These are phyloP conservation scores for Buddleja alternifolia DNA, from an alignment of 257 asterid genomes.

Conservation along the genomic window DNA sequence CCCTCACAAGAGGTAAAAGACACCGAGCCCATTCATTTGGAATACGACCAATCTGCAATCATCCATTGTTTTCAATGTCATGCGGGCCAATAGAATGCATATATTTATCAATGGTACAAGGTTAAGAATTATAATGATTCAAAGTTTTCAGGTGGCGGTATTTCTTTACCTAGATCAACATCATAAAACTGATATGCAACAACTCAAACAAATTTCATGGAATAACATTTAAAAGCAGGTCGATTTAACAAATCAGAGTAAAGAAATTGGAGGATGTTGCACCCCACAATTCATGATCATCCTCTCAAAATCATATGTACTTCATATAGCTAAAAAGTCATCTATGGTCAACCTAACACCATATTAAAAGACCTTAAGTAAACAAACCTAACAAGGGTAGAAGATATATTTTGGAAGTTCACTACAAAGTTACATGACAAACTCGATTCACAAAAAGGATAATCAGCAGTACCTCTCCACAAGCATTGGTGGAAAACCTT, in stretches of 20 bases:
- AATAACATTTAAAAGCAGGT: conserved; percentile 3
- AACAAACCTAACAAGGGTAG: not conserved
- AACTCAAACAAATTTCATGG: conserved; percentile 4
- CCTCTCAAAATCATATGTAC: not conserved
- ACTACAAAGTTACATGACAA: conserved; percentile 4
- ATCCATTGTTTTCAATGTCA: conserved; percentile 17
- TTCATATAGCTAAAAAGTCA: not conserved
- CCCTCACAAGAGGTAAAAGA: conserved; percentile 86
- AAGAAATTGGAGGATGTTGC: not conserved
- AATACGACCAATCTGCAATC: conserved; percentile 89
- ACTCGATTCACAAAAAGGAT: not conserved
- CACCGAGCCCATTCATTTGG: conserved; percentile 98
- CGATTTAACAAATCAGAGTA: conserved; percentile 9
- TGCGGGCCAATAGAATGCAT: conserved; percentile 21
- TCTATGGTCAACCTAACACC: conserved; percentile 5
- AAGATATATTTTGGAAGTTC: not conserved
- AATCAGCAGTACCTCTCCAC: conserved; percentile 77
- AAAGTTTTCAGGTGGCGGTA: conserved; percentile 9
- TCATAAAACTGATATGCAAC: not conserved
- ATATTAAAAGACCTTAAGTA: conserved; percentile 18
- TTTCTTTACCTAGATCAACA: not conserved
- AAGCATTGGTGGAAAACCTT: conserved; percentile 67
- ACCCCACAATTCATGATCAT: not conserved
- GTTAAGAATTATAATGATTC: not conserved
- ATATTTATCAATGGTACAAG: not conserved